A percentile compares a stretch with the other conserved stretches of the same genome.
These are phyloP conservation scores for Bipolaris zeicola DNA, from an alignment of 2,329 filamentous ascomycete species.

Conservation along the genomic window DNA sequence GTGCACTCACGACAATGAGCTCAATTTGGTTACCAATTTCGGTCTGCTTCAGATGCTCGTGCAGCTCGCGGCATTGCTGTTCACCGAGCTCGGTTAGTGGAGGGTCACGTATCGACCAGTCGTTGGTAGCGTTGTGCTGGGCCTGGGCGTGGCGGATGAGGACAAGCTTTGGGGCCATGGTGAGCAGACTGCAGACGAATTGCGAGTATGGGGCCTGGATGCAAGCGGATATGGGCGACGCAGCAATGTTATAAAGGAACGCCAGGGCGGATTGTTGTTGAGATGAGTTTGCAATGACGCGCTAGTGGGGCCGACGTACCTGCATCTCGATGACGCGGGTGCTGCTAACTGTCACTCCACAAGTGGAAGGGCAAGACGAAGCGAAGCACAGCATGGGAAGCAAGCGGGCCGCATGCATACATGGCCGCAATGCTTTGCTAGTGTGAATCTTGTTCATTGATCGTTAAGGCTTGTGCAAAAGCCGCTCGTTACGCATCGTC, in stretches of 20 bases:
- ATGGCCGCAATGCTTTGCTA: constrained; percentile 7
- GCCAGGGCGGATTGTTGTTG: background rate
- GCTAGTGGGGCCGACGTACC: constrained; percentile 23
- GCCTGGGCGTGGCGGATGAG: constrained; percentile 55
- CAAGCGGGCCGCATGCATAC: constrained; percentile 3
- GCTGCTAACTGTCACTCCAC: constrained; percentile 2
- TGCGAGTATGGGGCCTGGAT: background rate
- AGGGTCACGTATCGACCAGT: constrained; percentile 52
- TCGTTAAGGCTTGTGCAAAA: constrained; percentile 24
- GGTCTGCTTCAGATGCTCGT: constrained; percentile 45
- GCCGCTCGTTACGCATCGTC: constrained; percentile 32
- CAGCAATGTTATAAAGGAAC: constrained; percentile 2
- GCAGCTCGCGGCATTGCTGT: constrained; percentile 50
- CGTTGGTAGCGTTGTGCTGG: constrained; percentile 51
- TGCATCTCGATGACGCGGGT: constrained; percentile 23
- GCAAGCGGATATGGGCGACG: background rate
- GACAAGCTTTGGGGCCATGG: constrained; percentile 53
- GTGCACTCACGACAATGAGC: constrained; percentile 67
- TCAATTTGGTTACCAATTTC: constrained; percentile 54
- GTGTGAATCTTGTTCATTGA: constrained; percentile 12
- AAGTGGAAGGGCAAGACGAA: constrained; percentile 1
- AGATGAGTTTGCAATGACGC: constrained; percentile 16
- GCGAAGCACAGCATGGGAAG: background rate
- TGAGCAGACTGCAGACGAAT: background rate
- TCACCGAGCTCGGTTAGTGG: constrained; percentile 50